Percentiles rank a stretch among this genome's conserved stretches.
These are phyloP conservation scores for Fraxinus greggii DNA, from an alignment of 305 asterid species.

Conservation along the genomic window DNA sequence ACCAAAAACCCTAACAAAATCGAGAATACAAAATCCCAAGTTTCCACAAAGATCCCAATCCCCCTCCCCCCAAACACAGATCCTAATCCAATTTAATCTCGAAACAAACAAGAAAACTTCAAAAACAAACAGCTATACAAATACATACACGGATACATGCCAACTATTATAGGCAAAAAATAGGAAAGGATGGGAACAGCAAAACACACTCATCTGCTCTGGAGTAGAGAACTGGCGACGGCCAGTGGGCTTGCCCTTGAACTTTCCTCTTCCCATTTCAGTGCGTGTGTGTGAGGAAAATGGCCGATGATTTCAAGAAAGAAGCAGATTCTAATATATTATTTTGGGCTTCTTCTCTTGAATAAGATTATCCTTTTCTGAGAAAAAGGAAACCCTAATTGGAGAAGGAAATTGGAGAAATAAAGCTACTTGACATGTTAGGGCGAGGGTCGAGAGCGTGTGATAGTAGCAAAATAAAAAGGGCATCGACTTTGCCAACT, in stretches of 20 bases:
- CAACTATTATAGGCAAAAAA: background rate
- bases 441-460: no score
- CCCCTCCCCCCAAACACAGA: background rate
- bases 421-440: no score
- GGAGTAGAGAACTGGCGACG: slow-evolving; percentile 95
- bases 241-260: slow-evolving; percentile 96
- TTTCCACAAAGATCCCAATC: background rate
- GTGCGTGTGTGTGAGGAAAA: background rate
- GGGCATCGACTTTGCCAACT: no score
- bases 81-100: background rate
- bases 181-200: background rate
- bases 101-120: background rate
- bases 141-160: background rate
- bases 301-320: slow-evolving; percentile 13
- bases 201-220: slow-evolving; percentile 68
- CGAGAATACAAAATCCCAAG: slow-evolving; percentile 1
- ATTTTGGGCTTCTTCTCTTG: slow-evolving; percentile 20
- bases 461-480: no score
- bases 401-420: background rate
- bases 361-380: slow-evolving; percentile 20
- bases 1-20: background rate
- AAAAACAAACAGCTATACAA: background rate
- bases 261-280: slow-evolving; percentile 89
- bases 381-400: slow-evolving; percentile 25
- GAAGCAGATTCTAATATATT: slow-evolving; percentile 34